These are phyloP conservation scores for Podaxis sp. DNA, from an alignment of 768 basidiomycete species.

Conservation along the genomic window DNA sequence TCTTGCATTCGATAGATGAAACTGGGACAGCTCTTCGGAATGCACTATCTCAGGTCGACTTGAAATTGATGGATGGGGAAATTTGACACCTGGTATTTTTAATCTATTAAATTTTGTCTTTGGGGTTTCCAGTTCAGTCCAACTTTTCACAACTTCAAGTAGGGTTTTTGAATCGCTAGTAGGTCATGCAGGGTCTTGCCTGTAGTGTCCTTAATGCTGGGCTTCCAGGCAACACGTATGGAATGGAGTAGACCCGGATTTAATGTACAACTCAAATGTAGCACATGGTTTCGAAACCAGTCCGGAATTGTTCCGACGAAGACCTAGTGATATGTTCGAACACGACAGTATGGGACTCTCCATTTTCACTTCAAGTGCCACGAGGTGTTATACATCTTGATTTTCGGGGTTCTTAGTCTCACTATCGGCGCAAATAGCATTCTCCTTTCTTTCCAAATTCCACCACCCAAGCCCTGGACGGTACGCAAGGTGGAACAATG, in stretches of 20 bases:
- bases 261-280: neutral
- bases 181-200: no score
- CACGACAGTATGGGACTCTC: neutral
- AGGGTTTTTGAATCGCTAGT: neutral
- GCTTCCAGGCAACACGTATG: neutral
- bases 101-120: neutral
- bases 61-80: slow-evolving; percentile 17
- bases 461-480: neutral
- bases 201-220: neutral
- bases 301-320: neutral
- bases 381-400: neutral
- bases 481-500: neutral
- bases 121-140: neutral
- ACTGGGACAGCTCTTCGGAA: slow-evolving; percentile 68
- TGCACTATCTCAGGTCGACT: slow-evolving; percentile 48
- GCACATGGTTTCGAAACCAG: neutral
- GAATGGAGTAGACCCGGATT: neutral
- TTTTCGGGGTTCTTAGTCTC: neutral
- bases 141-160: neutral
- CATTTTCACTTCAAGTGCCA: neutral
- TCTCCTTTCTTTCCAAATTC: neutral
- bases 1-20: slow-evolving; percentile 91
- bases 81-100: neutral
- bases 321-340: no score
- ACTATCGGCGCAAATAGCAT: neutral